These are phyloP conservation scores for Calcarisporium arbuscula DNA, from an alignment of 2,329 filamentous ascomycete genomes.

Conservation along the genomic window DNA sequence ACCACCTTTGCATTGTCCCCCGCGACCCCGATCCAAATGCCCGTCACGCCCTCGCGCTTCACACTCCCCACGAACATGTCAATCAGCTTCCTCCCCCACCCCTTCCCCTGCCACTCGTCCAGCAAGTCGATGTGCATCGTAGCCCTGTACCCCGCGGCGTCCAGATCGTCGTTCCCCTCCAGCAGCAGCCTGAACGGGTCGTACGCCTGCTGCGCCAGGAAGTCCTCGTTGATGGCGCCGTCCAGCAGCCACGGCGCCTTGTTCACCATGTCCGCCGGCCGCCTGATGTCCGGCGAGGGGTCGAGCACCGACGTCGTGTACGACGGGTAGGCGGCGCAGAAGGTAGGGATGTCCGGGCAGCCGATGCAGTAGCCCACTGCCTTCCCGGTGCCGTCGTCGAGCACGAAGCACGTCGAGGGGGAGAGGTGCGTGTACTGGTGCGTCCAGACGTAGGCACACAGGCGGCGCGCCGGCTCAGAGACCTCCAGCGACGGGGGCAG, in stretches of 20 bases:
- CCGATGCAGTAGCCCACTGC: constrained; percentile 46
- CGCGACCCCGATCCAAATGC: constrained; percentile 37
- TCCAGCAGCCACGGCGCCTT: constrained; percentile 20
- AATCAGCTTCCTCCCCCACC: constrained; percentile 38
- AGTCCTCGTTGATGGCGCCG: constrained; percentile 18
- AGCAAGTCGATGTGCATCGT: constrained; percentile 47
- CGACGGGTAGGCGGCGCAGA: constrained; percentile 29
- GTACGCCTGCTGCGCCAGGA: constrained; percentile 36
- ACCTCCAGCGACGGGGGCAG: constrained; percentile 35
- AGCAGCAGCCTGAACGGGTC: constrained; percentile 32
- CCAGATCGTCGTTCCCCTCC: constrained; percentile 25
- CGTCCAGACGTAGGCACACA: constrained; percentile 45
- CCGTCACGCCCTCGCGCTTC: constrained; percentile 15
- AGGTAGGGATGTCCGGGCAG: constrained; percentile 33
- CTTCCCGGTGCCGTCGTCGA: constrained; percentile 38
- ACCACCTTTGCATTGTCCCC: constrained; percentile 42
- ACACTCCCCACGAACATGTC: constrained; percentile 35
- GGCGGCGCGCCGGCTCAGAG: constrained; percentile 25
- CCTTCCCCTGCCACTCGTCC: constrained; percentile 31
- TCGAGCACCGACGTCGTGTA: constrained; percentile 32
- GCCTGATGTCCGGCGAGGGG: constrained; percentile 13
- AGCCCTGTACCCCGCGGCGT: constrained; percentile 28
- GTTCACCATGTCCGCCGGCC: constrained; percentile 16
- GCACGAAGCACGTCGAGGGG: constrained; percentile 38
- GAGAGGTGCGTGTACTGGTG: constrained; percentile 43